phyloP scores from a whole-genome alignment of 305 asterid species.

The Fraxinus dipetala region DNA sequence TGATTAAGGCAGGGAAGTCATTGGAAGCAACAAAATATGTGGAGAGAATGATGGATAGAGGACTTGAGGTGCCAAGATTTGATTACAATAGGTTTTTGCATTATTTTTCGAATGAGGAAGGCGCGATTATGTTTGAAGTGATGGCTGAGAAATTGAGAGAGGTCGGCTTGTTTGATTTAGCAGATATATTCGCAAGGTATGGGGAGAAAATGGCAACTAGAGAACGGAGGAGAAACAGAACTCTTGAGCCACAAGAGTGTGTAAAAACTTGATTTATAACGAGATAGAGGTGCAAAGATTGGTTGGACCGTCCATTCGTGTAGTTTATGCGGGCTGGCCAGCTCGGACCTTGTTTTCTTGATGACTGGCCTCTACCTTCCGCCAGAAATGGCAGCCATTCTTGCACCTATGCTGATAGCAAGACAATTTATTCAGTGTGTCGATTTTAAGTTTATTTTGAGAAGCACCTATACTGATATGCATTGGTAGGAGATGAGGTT shows the following conservation, averaged over 20 bases:
- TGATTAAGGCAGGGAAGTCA: conserved; percentile 67
- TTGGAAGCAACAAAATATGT: conserved; percentile 74
- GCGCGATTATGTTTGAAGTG: conserved; percentile 67
- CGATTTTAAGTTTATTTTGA: background rate
- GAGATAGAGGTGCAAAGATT: background rate
- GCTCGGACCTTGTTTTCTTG: background rate
- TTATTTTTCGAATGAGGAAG: conserved; percentile 78
- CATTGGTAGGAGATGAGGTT: background rate
- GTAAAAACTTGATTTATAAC: background rate
- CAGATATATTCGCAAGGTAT: conserved; percentile 70
- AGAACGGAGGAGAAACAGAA: conserved; percentile 65
- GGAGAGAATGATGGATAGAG: conserved; percentile 64
- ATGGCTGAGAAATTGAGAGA: conserved; percentile 74
- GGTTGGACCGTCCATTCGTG: background rate
- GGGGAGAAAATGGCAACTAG: conserved; percentile 88
- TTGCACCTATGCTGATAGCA: background rate
- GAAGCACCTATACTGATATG: background rate
- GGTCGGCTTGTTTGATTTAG: conserved; percentile 83
- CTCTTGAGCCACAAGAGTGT: background rate
- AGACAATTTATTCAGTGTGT: background rate
- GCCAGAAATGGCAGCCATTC: background rate
- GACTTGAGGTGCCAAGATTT: conserved; percentile 77
- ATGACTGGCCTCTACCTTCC: background rate
- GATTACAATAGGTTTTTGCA: conserved; percentile 81
- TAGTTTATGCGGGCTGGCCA: background rate